Base-by-base conservation (phyloP, 1,284 basidiomycete genomes). In the Cerioporus squamosus region DNA sequence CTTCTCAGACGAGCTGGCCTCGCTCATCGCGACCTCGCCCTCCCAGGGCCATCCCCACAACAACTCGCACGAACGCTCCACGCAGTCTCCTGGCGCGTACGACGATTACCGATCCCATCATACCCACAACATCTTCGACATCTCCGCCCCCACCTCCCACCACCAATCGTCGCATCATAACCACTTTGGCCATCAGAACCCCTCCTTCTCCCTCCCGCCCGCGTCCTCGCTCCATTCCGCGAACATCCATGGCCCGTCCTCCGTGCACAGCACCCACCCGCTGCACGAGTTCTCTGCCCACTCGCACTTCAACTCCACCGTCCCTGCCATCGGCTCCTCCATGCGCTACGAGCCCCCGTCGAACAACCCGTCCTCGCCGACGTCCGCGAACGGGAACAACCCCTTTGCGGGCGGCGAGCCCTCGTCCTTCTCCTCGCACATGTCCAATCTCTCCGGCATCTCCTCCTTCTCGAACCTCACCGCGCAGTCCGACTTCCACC, bases 111-210 rank as follows among this genome's bases (percentile, higher is more conserved):
- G 69, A 63, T 66, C 77, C 22, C 62, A 64, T 51, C 70, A 74
- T 45, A 80, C 84, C 5, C 88, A 89, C 77, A 87, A 88, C 73
- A 88, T 90, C 68, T 90, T 90, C 52, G 88, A 90, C 73, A 85
- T 89, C 70, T 80, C 80, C 54, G 80, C 81, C 2, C 79, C 81
- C 51, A 68, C 68, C 57, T 70, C 67, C 63, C 71, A 72, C 61
- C 66, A 74, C 60, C 63, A 64, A 59, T 65, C 59, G 33, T 65
- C 59, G 49, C 66, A 61, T 65, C 65, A 68, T 65, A 61, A 55
- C 62, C 64, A 59, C 55, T 68, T 60, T 58, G 54, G 45, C 52
- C 57, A 62, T 50, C 59, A 61, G 55, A 64, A 59, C 45, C 50
- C 64, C 40, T 63, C 66, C 59, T 58, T 69, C 66, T 57, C 69